Evolutionary conservation across 1,139 yeast species (phyloP), one percentile per base, ranked within the genome.

Genomic region (Nakaseomyces delphensis): DNA sequence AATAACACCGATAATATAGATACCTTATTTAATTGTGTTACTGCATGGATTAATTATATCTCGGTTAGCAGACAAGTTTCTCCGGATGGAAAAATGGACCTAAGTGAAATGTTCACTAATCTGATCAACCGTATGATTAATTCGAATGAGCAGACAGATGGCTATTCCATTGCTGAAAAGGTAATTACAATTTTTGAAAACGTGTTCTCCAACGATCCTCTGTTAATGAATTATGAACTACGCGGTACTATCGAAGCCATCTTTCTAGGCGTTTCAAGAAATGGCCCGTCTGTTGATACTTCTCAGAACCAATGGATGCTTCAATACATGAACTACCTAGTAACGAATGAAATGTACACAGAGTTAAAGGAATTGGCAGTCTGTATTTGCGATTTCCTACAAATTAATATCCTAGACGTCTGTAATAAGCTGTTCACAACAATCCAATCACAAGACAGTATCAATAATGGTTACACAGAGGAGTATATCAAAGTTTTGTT

Each of bases 381-480:
- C 43, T 62, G 83, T 41, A 57, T 78, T 6, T 71, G 77, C 3
- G 67, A 74, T 4, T 75, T 71, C 47, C 55, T 80, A 32, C 79
- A 74, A 45, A 60, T 68, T 30, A 77, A 77, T 48, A 65, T 76
- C n/a, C 49, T 77, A 3, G 65, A 65, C 43, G 59, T 81, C 10
- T 67, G 79, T 13, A 64, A 71, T 39, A 66, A 69, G 39, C 55
- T 82, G 10, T 59, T 68, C 8, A 64, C 71, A 15, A 66, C 67
- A 5, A 40, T 52, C n/a, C 42, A 48, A 24, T 42, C 45, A 1
- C 38, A 51, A 15, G 40, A 50, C 13, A 45, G 49, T 14, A 29
- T 36, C 1, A 43, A 44, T 10, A 35, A 38, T 2, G 54, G 56
- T 3, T 64, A 65, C 29, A 45, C 54, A 5, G 66, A 65, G 31